Percentiles rank a stretch among this genome's conserved stretches.
Evolutionary conservation across 768 basidiomycete genomes (phyloP).

Genomic region (Exidia glandulosa): DNA sequence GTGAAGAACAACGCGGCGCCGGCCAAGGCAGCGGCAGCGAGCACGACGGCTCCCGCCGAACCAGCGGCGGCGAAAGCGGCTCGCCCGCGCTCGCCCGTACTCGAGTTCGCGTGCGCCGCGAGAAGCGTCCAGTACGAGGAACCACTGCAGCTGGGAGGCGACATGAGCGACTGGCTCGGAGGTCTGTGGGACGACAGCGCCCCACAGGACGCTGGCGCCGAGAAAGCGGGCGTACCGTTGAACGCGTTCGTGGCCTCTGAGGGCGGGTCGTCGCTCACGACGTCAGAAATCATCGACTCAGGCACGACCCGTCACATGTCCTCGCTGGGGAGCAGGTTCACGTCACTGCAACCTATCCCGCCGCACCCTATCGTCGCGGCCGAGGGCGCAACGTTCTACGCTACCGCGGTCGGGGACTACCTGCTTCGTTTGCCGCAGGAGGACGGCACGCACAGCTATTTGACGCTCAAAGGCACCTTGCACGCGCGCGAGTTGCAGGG

Average conservation of each 20-base stretch:
- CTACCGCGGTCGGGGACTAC: neutral
- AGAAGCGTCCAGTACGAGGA: too few species aligned
- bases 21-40: neutral
- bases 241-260: neutral
- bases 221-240: neutral
- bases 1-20: neutral
- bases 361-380: neutral
- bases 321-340: neutral
- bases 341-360: neutral
- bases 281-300: neutral
- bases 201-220: neutral
- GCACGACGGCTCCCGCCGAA: neutral
- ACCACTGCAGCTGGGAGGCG: too few species aligned
- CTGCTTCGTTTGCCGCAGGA: neutral
- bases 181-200: neutral
- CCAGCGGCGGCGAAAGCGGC: too few species aligned
- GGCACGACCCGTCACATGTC: neutral
- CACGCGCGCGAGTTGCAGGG: neutral
- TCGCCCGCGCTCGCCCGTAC: too few species aligned
- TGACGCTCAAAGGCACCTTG: neutral
- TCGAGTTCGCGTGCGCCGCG: too few species aligned
- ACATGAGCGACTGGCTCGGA: too few species aligned
- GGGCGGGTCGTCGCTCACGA: neutral
- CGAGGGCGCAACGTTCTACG: neutral
- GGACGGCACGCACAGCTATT: neutral